A percentile compares a stretch with the other conserved stretches of the same genome.
Conservation (phyloP, 2,329 filamentous ascomycete genomes). For the Colletotrichum liaoningense region DNA sequence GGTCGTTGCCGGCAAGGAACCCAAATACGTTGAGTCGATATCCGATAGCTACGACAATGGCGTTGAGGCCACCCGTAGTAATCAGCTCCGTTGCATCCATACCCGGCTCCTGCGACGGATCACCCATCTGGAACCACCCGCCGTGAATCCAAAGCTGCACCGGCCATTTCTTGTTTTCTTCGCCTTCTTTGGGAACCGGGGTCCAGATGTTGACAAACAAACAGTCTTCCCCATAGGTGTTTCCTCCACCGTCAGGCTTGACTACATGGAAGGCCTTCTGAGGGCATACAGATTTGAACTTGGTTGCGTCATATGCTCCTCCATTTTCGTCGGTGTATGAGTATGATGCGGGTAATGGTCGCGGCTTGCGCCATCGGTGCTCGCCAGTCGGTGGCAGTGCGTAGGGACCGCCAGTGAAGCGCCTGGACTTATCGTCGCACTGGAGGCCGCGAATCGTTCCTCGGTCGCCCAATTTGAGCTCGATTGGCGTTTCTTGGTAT, state of each 20-base stretch:
- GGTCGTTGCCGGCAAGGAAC: slow-evolving; percentile 55
- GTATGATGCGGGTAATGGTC: slow-evolving; percentile 43
- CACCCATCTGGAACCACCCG: slow-evolving; percentile 60
- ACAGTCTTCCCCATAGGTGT: slow-evolving; percentile 57
- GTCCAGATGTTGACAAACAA: slow-evolving; percentile 62
- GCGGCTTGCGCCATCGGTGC: slow-evolving; percentile 51
- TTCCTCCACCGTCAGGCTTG: slow-evolving; percentile 40
- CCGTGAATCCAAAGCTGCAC: slow-evolving; percentile 57
- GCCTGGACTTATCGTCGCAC: slow-evolving; percentile 47
- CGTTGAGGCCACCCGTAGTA: slow-evolving; percentile 47
- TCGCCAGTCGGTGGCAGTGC: slow-evolving; percentile 51
- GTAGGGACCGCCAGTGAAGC: slow-evolving; percentile 51
- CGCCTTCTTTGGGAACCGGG: slow-evolving; percentile 45
- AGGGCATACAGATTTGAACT: slow-evolving; percentile 51
- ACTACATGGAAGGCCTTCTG: slow-evolving; percentile 47
- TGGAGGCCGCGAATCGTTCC: slow-evolving; percentile 48
- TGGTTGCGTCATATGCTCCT: slow-evolving; percentile 49
- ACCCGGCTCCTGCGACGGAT: slow-evolving; percentile 53
- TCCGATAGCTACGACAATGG: slow-evolving; percentile 57
- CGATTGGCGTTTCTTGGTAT: slow-evolving; percentile 40
- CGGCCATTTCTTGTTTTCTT: slow-evolving; percentile 45
- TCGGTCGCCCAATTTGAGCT: slow-evolving; percentile 41
- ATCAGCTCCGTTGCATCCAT: slow-evolving; percentile 58
- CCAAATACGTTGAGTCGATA: slow-evolving; percentile 61
- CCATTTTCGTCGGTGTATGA: slow-evolving; percentile 42